Evolutionary conservation across 768 basidiomycete genomes (phyloP), one percentile per base, ranked within the genome.

Genomic region (Lactifluus pinguis): DNA sequence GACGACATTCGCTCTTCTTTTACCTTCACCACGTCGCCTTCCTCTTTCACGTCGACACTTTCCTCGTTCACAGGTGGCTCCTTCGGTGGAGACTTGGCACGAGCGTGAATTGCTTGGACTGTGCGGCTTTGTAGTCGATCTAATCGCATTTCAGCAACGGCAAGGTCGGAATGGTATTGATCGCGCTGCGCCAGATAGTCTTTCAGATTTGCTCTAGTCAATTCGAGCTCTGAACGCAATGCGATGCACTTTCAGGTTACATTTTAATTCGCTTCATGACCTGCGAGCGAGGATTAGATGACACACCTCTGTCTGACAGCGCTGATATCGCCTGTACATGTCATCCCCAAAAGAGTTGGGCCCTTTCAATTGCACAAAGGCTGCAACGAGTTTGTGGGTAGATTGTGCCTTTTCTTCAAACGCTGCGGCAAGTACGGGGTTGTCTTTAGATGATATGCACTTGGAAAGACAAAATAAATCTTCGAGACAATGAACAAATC

Each of bases 71-170:
- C 62, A 42, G 19, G 39, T 17, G 21, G 29, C 50, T 51, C 53
- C 19, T 54, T 56, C 50, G 54, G 29, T 34, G 63, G 62, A 44
- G 62, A 44, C 17, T 36, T 49, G 7, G 48, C 48, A 25, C 57
- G 58, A 14, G 42, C 59, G 2, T 65, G 53, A 21, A 60, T 29
- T 39, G 53, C 53, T 49, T 65, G 65, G 13, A 86, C 79, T 0
- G 81, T 79, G 49, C 73, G 73, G 65, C 85, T 87, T 62, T 75
- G 77, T 30, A 80, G 67, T 57, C 87, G 79, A 62, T 88, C 87
- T 44, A 81, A 72, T 25, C 84, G 83, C 59, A 75, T 83, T 70
- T 89, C 84, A 2, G 83, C 79, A 6, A 73, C 72, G 15, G 79
- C 68, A 34, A 89, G 81, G 21, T 80, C 76, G 41, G 76, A 73